Conservation (phyloP, 176 grass and related monocot species). For the Carex littledalei region DNA sequence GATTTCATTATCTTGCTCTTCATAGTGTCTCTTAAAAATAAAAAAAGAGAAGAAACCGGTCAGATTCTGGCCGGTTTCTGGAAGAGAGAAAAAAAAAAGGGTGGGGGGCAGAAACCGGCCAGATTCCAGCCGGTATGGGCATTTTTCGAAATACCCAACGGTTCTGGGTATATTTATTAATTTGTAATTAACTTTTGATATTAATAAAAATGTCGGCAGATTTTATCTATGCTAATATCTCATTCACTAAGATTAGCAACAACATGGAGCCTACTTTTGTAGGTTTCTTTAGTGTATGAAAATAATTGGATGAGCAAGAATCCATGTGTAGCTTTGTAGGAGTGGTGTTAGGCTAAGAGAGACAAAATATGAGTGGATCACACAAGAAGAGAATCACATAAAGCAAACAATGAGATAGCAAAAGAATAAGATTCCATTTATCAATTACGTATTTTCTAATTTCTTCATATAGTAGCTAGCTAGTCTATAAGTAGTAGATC, state of each 20-base stretch:
- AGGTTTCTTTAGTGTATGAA: background rate
- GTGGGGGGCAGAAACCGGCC: too few species aligned
- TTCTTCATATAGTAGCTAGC: too few species aligned
- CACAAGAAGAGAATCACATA: conserved; percentile 26
- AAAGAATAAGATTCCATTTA: background rate
- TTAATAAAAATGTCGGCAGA: background rate
- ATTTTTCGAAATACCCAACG: too few species aligned
- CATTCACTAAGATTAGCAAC: background rate
- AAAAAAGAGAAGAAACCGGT: too few species aligned
- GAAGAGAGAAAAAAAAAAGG: too few species aligned
- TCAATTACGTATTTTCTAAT: background rate
- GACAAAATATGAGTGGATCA: background rate
- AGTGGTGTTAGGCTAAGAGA: background rate
- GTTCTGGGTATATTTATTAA: too few species aligned
- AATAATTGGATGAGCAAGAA: background rate
- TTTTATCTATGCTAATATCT: background rate
- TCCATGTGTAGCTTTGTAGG: background rate
- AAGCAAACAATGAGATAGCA: conserved; percentile 16
- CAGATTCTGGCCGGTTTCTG: too few species aligned
- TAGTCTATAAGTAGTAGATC: background rate
- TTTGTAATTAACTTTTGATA: too few species aligned
- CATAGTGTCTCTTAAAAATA: too few species aligned
- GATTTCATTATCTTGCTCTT: too few species aligned
- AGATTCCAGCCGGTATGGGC: too few species aligned
- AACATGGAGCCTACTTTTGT: background rate